Percentiles rank a stretch among this genome's conserved stretches.
phyloP scores from a whole-genome alignment of 495 filamentous ascomycete genomes.

The Neurospora discreta region DNA sequence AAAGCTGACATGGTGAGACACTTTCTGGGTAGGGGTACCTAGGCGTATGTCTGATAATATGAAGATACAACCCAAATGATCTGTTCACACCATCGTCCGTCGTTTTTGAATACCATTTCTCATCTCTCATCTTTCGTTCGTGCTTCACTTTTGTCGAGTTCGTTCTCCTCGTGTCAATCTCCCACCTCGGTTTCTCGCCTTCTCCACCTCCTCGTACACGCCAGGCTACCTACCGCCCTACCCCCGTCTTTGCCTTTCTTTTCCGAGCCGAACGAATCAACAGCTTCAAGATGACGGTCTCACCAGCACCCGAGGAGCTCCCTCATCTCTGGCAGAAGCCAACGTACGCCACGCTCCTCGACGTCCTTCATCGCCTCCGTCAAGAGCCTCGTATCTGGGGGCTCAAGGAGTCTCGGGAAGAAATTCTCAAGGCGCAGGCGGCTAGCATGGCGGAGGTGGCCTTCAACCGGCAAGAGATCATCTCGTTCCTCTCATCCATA shows the following conservation, averaged over 20 bases:
- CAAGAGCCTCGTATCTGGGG: conserved; percentile 33
- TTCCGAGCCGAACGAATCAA: neutral
- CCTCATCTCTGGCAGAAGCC: conserved; percentile 38
- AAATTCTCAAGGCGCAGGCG: conserved; percentile 22
- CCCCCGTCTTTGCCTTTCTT: neutral
- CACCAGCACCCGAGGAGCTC: conserved; percentile 16
- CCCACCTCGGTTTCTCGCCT: neutral
- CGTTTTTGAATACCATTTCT: neutral
- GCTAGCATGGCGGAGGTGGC: conserved; percentile 8
- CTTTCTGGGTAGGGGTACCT: neutral
- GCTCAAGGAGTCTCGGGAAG: conserved; percentile 12
- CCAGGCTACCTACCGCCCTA: neutral
- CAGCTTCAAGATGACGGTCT: conserved; percentile 2
- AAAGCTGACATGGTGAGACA: neutral
- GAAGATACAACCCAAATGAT: neutral
- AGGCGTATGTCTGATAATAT: neutral
- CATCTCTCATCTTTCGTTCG: neutral
- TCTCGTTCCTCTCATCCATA: conserved; percentile 61
- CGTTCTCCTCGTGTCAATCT: neutral
- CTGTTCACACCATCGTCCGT: neutral
- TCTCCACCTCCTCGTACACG: neutral
- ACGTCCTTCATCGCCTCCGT: conserved; percentile 26
- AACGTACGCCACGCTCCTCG: conserved; percentile 23
- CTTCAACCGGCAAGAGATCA: conserved; percentile 27
- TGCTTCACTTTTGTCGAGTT: neutral